A percentile compares a stretch with the other conserved stretches of the same genome.
These are phyloP conservation scores for Aspergillus conjunctus DNA, from an alignment of 495 filamentous ascomycete genomes.

Conservation along the genomic window DNA sequence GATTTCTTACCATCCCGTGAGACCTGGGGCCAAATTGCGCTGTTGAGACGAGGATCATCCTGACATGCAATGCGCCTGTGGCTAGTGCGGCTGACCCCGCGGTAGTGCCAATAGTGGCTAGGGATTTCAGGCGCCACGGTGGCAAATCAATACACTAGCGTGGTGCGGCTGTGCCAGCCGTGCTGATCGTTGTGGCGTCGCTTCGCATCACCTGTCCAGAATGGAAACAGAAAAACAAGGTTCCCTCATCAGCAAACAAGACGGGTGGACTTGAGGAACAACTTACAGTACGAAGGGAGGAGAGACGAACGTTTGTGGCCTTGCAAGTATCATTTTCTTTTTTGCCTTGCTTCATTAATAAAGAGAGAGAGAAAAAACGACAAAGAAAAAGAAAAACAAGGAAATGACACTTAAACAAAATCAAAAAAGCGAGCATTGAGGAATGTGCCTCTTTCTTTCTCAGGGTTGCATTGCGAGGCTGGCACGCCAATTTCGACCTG, in stretches of 20 bases:
- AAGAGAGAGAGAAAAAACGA: too few relatives aligned
- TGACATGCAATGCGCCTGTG: neutral
- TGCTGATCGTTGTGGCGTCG: conserved; percentile 4
- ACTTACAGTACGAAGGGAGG: neutral
- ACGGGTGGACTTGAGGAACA: neutral
- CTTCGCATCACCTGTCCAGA: neutral
- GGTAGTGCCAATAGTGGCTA: conserved; percentile 9
- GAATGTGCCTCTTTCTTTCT: neutral
- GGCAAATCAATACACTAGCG: neutral
- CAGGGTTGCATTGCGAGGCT: conserved; percentile 2
- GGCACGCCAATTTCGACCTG: neutral
- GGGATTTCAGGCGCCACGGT: neutral
- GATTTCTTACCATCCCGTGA: neutral
- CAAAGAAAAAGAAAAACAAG: too few relatives aligned
- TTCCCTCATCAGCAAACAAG: neutral
- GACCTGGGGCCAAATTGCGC: neutral
- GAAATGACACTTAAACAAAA: too few relatives aligned
- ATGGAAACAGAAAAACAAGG: neutral
- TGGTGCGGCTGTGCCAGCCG: conserved; percentile 1
- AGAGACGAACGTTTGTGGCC: neutral
- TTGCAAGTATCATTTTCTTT: neutral
- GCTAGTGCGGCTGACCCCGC: neutral
- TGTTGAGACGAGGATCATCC: neutral
- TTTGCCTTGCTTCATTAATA: neutral
- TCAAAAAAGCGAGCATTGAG: neutral